Base-by-base conservation (phyloP, 2,329 filamentous ascomycete genomes). In the Colletotrichum higginsianum region DNA sequence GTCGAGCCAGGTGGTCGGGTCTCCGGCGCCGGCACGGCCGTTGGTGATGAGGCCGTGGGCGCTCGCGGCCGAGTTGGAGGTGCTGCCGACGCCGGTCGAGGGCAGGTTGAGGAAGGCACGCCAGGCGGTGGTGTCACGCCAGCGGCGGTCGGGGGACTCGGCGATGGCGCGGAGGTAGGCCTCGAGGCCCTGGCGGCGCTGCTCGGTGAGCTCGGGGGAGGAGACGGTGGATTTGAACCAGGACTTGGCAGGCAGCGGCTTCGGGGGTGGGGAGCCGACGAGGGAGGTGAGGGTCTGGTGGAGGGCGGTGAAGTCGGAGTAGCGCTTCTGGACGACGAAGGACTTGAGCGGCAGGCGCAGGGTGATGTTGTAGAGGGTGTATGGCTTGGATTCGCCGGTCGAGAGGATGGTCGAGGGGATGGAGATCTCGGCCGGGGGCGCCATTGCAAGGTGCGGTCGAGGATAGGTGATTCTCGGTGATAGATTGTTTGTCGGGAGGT, bases 351-450 rank as follows among this genome's bases (percentile, higher is more conserved):
- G 93, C 1, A 95, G 90, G 61, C 93, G 91, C 71, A 96, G 86
- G 26, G 90, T 91, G 80, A 95, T 92, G 80, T 94, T 93, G 85
- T 95, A 96, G 74, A 92, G 87, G 0, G 93, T 95, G 81, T 90
- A 94, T 0, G 91, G 87, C 77, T 94, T 94, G 74, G 86, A 84
- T 74, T 86, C 85, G 70, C 86, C 83, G 64, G 84, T 71, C 63
- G 87, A 85, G 69, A 89, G 81, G 74, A 88, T 90, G 60, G 90
- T 91, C n/a, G 89, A 89, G 13, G 90, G 90, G 75, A 92, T 92
- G 72, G 88, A 89, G 78, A 93, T 91, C 79, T 92, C 90, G 78
- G 88, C 86, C 49, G 90, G 89, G 63, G 90, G 90, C 73, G 89
- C 88, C 90, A 92, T 92, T 18, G 58, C 58, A 52, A 50, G 18